Base-by-base conservation (phyloP, 1,284 basidiomycete species). In the Rugosomyces carneus region DNA sequence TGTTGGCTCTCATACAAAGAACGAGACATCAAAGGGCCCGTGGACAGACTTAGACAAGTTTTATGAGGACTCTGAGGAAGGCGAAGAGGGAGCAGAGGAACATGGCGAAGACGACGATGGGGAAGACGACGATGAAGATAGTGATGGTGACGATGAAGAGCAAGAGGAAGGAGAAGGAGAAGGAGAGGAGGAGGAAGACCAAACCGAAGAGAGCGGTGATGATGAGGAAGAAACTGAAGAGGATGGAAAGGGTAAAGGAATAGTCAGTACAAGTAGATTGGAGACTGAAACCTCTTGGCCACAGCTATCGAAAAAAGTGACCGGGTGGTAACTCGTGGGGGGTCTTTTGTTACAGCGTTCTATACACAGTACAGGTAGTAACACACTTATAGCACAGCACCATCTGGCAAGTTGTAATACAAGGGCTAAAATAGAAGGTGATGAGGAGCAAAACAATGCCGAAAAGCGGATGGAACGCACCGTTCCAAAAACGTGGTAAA, bases 401-500 rank as follows among this genome's bases (percentile, higher is more conserved):
- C 70, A 38, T 75, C 70, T 1, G 83, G 83, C 26, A 84, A 58
- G 46, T 68, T 70, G 62, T 84, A 86, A 61, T 84, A 86, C 63
- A 86, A 55, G 6, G 83, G 84, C 81, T 84, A 55, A 23, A 5
- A 53, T 40, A 29, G 38, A 4, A 40, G 11, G 37, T 41, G 47
- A 10, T 47, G 16, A 39, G 24, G 40, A 31, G 38, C 48, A 37
- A n/a, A 40, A 40, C 32, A 31, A 42, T n/a, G n/a, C n/a, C n/a
- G n/a, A 15, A 6, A 13, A 23, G 4, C 0, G 24, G 10, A 32
- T 40, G 31, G 24, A 42, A 61, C 79, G 52, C 48, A 84, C 81
- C 37, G 81, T 84, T 36, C 75, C 64, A 60, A 87, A 87, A 15
- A 88, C 85, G 67, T 89, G 84, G 56, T 89, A 89, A 52, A 70